Conservation (phyloP, 768 basidiomycete species). For the Macrocybe gigantea region DNA sequence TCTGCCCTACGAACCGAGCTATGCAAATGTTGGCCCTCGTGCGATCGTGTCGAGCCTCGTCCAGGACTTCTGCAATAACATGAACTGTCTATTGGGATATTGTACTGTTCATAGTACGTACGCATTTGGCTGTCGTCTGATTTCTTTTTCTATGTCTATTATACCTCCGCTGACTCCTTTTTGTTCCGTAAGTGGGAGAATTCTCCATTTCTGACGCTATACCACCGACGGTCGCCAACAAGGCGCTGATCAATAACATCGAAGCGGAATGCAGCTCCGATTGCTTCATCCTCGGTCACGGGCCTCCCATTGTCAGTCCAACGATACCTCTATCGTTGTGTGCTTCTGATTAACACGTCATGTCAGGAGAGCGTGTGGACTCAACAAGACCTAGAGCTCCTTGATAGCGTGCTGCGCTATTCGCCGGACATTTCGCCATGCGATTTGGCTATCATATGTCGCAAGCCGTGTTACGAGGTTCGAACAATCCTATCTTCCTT, state of each 20-base stretch:
- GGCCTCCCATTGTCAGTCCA: conserved; percentile 9
- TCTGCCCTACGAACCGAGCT: conserved; percentile 3
- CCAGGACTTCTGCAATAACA: conserved; percentile 44
- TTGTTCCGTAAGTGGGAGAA: conserved; percentile 16
- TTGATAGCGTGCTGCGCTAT: conserved; percentile 34
- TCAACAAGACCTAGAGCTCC: conserved; percentile 27
- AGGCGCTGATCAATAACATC: conserved; percentile 10
- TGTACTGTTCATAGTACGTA: conserved; percentile 44
- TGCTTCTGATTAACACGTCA: conserved; percentile 13
- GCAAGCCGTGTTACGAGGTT: conserved; percentile 59
- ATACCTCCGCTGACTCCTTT: too few relatives aligned
- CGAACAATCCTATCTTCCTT: not conserved
- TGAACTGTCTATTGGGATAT: conserved; percentile 43
- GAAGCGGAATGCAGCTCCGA: conserved; percentile 22
- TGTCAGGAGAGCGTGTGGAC: conserved; percentile 22
- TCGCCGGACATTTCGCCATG: conserved; percentile 45
- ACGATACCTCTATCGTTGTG: not conserved
- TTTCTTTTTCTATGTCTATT: too few relatives aligned
- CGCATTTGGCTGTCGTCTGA: too few relatives aligned
- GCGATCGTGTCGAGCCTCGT: conserved; percentile 26
- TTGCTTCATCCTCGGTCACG: conserved; percentile 22
- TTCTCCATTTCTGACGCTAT: conserved; percentile 20
- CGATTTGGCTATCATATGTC: conserved; percentile 47
- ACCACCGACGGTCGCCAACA: conserved; percentile 16
- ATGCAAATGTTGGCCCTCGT: conserved; percentile 8